A percentile compares a stretch with the other conserved stretches of the same genome.
Conservation (phyloP, 2,329 filamentous ascomycete species). For the Calonectria pteridis region DNA sequence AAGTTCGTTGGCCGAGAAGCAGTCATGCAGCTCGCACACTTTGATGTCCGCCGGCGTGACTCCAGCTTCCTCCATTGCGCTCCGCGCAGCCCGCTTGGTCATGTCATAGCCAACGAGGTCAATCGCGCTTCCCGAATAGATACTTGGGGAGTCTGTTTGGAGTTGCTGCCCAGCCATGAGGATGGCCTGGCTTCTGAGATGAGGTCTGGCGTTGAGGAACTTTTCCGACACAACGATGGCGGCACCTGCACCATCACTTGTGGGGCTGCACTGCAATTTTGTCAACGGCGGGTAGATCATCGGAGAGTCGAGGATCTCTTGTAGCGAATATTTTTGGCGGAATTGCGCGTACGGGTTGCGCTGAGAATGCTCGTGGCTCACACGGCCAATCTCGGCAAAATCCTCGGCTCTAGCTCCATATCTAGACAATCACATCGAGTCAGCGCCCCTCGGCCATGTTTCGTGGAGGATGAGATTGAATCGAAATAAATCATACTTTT, state of each 20-base stretch:
- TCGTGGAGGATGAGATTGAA: background rate
- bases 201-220: background rate
- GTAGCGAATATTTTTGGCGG: background rate
- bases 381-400: background rate
- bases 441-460: background rate
- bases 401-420: background rate
- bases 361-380: background rate
- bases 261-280: constrained; percentile 2
- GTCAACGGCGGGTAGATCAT: background rate
- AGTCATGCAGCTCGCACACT: background rate
- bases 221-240: background rate
- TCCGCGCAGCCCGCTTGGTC: background rate
- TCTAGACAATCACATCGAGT: background rate
- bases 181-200: background rate
- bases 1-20: background rate
- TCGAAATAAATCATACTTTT: background rate
- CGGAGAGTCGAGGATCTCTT: background rate
- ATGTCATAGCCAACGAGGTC: background rate
- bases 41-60: background rate
- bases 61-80: background rate
- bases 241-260: background rate
- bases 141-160: background rate
- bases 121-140: background rate
- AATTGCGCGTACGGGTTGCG: background rate
- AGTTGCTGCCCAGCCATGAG: background rate